phyloP scores from a whole-genome alignment of 805 yeast species.

The Hanseniaspora guilliermondii region DNA sequence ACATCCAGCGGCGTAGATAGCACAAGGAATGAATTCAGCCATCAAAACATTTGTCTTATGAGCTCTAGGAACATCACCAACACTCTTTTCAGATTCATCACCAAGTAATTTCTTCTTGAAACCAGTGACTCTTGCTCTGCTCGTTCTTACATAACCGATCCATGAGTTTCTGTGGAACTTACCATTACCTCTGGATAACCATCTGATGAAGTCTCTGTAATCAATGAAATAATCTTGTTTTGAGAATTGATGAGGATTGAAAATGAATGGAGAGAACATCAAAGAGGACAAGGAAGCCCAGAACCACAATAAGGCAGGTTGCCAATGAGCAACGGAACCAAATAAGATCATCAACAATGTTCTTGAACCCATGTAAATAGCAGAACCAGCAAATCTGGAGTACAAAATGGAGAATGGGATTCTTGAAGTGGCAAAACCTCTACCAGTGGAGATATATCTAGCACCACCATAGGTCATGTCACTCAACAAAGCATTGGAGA shows the following conservation, averaged over 20 bases:
- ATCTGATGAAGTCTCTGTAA: conserved; percentile 83
- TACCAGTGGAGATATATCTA: conserved; percentile 72
- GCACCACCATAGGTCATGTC: conserved; percentile 79
- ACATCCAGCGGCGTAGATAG: conserved; percentile 64
- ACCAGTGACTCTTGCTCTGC: conserved; percentile 78
- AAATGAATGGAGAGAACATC: conserved; percentile 82
- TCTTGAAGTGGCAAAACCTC: conserved; percentile 77
- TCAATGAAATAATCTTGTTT: conserved; percentile 94
- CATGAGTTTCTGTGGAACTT: conserved; percentile 82
- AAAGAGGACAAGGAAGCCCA: conserved; percentile 87
- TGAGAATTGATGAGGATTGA: conserved; percentile 96
- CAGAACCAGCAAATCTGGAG: conserved; percentile 68
- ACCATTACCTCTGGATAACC: conserved; percentile 84
- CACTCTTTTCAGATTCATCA: conserved; percentile 67
- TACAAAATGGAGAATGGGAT: conserved; percentile 63
- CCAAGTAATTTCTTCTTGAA: conserved; percentile 63
- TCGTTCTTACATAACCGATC: conserved; percentile 72
- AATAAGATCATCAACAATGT: conserved; percentile 57
- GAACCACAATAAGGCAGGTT: conserved; percentile 89
- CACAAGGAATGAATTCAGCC: conserved; percentile 61
- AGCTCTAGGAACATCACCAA: conserved; percentile 75
- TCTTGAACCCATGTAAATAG: conserved; percentile 77
- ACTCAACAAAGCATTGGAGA: conserved; percentile 55
- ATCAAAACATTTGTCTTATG: conserved; percentile 60
- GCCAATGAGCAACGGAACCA: conserved; percentile 75